Conservation (phyloP, 768 basidiomycete genomes). For the Dioszegia aurantiaca region DNA sequence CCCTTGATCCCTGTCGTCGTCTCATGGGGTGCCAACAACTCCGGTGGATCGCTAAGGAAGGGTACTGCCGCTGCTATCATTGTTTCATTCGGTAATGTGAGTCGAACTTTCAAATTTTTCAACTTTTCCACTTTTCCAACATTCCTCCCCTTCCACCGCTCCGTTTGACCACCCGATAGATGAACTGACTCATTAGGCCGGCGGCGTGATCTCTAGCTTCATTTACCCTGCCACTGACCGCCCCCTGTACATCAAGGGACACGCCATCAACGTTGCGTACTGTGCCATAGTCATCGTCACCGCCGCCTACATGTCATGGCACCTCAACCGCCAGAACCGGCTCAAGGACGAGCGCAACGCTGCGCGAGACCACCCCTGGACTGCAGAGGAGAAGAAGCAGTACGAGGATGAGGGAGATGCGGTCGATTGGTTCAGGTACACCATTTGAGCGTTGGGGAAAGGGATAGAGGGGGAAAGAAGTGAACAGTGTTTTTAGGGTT, state of each 20-base stretch:
- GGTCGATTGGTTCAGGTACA: slow-evolving; percentile 40
- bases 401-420: slow-evolving; percentile 33
- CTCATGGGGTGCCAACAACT: slow-evolving; percentile 38
- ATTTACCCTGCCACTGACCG: slow-evolving; percentile 31
- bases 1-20: slow-evolving; percentile 37
- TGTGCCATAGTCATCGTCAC: slow-evolving; percentile 21
- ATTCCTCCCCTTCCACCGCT: too few relatives aligned
- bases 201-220: slow-evolving; percentile 31
- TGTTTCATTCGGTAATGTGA: slow-evolving; percentile 32
- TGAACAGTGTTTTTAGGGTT: background rate
- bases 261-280: slow-evolving; percentile 38
- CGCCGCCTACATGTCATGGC: slow-evolving; percentile 24
- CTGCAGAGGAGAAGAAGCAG: slow-evolving; percentile 26
- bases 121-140: background rate
- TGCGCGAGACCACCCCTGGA: slow-evolving; percentile 21
- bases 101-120: background rate
- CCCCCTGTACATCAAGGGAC: slow-evolving; percentile 34
- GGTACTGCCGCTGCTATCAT: slow-evolving; percentile 35
- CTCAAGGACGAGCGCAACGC: slow-evolving; percentile 30
- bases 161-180: too few relatives aligned
- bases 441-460: too few relatives aligned
- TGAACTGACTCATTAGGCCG: slow-evolving; percentile 12
- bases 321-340: slow-evolving; percentile 22
- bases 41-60: slow-evolving; percentile 33
- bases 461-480: slow-evolving; percentile 7